Evolutionary conservation across 1,139 yeast species (phyloP), one percentile per base, ranked within the genome.

Genomic region (Candida albicans): DNA sequence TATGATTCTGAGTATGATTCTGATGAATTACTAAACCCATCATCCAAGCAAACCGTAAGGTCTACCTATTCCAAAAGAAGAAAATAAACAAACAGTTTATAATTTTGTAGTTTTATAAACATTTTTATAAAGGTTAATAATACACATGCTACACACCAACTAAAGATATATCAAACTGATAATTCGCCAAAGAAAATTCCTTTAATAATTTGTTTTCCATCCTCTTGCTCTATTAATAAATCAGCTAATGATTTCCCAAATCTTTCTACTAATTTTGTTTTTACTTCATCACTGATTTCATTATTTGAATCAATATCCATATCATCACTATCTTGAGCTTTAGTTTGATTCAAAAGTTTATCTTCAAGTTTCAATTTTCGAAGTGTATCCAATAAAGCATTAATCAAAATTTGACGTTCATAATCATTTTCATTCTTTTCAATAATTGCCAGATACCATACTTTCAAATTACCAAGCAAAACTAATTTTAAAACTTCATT

Each of bases 401-500:
- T 68, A 1, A 76, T 63, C 45, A 84, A 67, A 10, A 75, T 61
- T 8, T 64, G 59, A 39, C 69, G 70, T 50, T 82, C 87, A 33
- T 66, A 59, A 25, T 68, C 68, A 35, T 62, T 57, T 44, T 64
- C 62, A 37, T 64, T 61, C 39, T 67, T 71, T 35, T 68, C 70
- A 11, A 67, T 57, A 1, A 86, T 84, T 49, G 79, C 73, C 42
- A 70, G 70, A 30, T 82, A 75, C 98, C 98, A 93, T 48, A 84
- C 81, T 53, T 82, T 79, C 51, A 91, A 66, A 62, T 95, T 95
- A 0, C 97, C 97, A 35, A 91, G 70, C 46, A 95, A 74, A 1
- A 89, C 81, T 39, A 93, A 84, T 51, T 96, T 80, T 32, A 93
- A 81, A 8, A 95, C 95, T 63, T 95, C 99, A 11, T 82, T 73